phyloP scores from a whole-genome alignment of 345 rosid genomes.

The Aegle marmelos region DNA sequence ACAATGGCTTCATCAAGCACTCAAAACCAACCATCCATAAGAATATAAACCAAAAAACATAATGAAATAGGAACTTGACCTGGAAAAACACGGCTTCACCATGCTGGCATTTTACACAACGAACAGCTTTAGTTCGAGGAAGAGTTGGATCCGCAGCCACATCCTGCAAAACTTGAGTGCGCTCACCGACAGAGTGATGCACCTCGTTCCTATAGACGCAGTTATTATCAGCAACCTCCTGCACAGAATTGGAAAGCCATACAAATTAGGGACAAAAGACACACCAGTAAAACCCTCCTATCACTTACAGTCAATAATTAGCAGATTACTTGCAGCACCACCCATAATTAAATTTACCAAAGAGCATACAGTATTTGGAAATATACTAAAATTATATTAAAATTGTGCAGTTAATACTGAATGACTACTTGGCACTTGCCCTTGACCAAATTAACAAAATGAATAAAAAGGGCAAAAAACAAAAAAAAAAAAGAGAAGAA shows the following conservation, averaged over 20 bases:
- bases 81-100: conserved; percentile 76
- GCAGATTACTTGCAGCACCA: background rate
- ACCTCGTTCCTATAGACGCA: conserved; percentile 74
- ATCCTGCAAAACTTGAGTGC: conserved; percentile 61
- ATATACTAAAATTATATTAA: background rate
- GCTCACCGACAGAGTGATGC: conserved; percentile 62
- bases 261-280: background rate
- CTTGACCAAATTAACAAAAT: background rate
- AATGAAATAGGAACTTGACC: conserved; percentile 24
- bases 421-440: no score
- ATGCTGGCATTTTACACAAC: conserved; percentile 46
- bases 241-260: conserved; percentile 11
- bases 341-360: background rate
- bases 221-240: conserved; percentile 57
- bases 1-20: background rate
- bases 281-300: background rate
- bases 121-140: conserved; percentile 67
- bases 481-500: background rate
- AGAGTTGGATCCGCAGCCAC: conserved; percentile 84
- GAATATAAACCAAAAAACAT: background rate
- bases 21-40: background rate
- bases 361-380: background rate
- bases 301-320: background rate
- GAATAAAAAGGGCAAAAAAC: background rate
- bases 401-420: background rate